Evolutionary conservation across 2,329 filamentous ascomycete genomes (phyloP).

Genomic region (Aspergillus piperis): DNA sequence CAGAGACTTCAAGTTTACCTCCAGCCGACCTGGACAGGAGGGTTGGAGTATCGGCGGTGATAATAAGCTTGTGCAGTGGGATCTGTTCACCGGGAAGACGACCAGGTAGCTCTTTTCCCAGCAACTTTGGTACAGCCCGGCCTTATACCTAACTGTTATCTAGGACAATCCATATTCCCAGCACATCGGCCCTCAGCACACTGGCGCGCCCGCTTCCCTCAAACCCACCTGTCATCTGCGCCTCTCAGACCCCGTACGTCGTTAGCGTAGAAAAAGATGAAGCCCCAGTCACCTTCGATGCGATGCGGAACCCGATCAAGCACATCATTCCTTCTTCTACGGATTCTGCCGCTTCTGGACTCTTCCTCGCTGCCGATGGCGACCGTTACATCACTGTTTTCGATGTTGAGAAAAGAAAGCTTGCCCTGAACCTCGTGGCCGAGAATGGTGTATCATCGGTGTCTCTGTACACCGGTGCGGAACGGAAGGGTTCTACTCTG

Average conservation of each 20-base stretch:
- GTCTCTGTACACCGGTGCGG: constrained; percentile 36
- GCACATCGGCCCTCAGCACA: constrained; percentile 40
- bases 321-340: constrained; percentile 47
- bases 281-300: constrained; percentile 46
- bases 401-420: constrained; percentile 44
- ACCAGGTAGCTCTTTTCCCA: constrained; percentile 40
- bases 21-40: constrained; percentile 39
- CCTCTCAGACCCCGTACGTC: constrained; percentile 52
- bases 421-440: constrained; percentile 51
- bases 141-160: constrained; percentile 17
- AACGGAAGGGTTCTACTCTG: constrained; percentile 16
- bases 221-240: constrained; percentile 50
- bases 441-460: constrained; percentile 48
- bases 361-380: constrained; percentile 52
- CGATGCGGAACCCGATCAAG: constrained; percentile 53
- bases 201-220: constrained; percentile 45
- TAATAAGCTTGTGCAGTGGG: constrained; percentile 56
- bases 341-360: constrained; percentile 34
- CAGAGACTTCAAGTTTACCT: constrained; percentile 54
- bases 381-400: constrained; percentile 56
- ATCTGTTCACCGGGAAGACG: constrained; percentile 46
- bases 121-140: constrained; percentile 5
- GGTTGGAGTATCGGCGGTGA: constrained; percentile 58
- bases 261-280: constrained; percentile 46
- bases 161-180: constrained; percentile 48